Percentiles rank a stretch among this genome's conserved stretches.
Conservation (phyloP, 2,329 filamentous ascomycete species). For the Davidsoniella virescens region DNA sequence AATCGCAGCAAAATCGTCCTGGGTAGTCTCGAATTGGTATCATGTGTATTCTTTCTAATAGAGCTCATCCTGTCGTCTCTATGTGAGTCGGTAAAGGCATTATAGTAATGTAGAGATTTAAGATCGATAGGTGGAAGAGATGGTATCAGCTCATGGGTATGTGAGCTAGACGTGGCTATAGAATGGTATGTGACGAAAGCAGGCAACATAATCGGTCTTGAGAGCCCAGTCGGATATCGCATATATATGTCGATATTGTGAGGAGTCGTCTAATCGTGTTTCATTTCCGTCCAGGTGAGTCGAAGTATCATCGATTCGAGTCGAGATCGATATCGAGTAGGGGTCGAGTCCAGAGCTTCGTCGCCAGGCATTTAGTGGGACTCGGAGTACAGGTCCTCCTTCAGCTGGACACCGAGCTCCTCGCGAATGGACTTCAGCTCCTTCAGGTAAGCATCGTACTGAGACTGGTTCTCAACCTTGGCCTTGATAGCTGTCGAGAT, state of each 20-base stretch:
- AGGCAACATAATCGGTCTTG: slow-evolving; percentile 1
- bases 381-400: slow-evolving; percentile 82
- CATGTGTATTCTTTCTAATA: neutral
- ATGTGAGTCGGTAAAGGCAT: neutral
- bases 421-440: slow-evolving; percentile 85
- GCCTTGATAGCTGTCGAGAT: slow-evolving; percentile 70
- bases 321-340: slow-evolving; percentile 2
- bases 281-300: neutral
- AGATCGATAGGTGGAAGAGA: slow-evolving; percentile 1
- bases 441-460: slow-evolving; percentile 92
- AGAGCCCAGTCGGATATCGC: slow-evolving; percentile 3
- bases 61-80: neutral
- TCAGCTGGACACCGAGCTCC: slow-evolving; percentile 80
- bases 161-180: neutral
- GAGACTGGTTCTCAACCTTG: slow-evolving; percentile 96
- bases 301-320: neutral
- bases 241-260: neutral
- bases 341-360: slow-evolving; percentile 1
- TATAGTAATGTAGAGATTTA: slow-evolving; percentile 3
- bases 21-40: slow-evolving; percentile 3
- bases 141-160: neutral
- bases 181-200: neutral
- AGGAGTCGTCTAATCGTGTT: too few relatives aligned
- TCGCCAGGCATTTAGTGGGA: slow-evolving; percentile 24
- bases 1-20: too few relatives aligned